Evolutionary conservation across 495 filamentous ascomycete species (phyloP).

Genomic region (Letharia columbiana): DNA sequence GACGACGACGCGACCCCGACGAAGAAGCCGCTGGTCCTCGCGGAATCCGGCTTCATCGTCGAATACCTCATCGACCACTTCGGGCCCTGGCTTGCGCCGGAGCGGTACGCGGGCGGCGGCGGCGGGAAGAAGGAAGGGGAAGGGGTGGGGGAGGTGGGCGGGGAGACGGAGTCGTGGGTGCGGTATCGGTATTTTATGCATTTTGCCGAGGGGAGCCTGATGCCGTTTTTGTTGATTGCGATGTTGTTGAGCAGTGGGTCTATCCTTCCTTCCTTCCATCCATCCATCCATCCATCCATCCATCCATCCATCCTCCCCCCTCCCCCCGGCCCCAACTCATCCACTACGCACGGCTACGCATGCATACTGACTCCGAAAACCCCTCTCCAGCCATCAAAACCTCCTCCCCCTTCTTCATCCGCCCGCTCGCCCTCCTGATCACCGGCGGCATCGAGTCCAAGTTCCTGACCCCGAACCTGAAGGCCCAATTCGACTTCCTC

Average conservation of each 20-base stretch:
- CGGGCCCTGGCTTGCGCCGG: slow-evolving; percentile 52
- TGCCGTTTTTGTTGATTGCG: slow-evolving; percentile 55
- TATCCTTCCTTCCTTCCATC: not conserved
- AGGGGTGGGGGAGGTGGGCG: slow-evolving; percentile 39
- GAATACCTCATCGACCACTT: slow-evolving; percentile 80
- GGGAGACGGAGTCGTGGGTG: slow-evolving; percentile 68
- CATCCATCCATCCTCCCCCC: not conserved
- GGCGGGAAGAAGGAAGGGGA: slow-evolving; percentile 39
- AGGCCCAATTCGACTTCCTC: slow-evolving; percentile 59
- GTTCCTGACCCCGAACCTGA: slow-evolving; percentile 57
- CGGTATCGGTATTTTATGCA: slow-evolving; percentile 73
- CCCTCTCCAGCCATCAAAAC: slow-evolving; percentile 46
- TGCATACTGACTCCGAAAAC: too few species aligned
- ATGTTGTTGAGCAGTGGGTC: slow-evolving; percentile 50
- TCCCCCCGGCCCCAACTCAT: not conserved
- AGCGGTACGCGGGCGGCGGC: slow-evolving; percentile 50
- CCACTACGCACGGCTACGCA: too few species aligned
- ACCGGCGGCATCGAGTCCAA: slow-evolving; percentile 49
- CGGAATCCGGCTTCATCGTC: slow-evolving; percentile 69
- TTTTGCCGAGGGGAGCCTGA: slow-evolving; percentile 73
- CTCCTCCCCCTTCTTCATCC: slow-evolving; percentile 74
- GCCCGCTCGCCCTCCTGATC: slow-evolving; percentile 60
- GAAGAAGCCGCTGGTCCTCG: slow-evolving; percentile 53
- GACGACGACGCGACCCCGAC: slow-evolving; percentile 23
- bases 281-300: not conserved